Evolutionary conservation across 495 filamentous ascomycete genomes (phyloP).

Genomic region (Pyronema omphalodes): DNA sequence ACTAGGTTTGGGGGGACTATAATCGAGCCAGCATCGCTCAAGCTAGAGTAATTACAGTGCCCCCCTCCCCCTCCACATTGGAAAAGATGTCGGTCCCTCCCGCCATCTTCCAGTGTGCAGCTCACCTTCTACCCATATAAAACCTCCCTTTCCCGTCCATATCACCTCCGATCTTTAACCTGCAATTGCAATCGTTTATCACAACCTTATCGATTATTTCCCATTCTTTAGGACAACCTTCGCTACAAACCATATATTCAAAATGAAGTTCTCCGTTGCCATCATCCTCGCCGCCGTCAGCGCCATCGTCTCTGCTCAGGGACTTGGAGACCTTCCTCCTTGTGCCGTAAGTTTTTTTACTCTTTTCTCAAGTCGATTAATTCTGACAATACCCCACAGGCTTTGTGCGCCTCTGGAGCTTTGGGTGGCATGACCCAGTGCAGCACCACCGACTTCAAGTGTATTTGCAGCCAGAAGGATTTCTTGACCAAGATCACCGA

Average conservation of each 20-base stretch:
- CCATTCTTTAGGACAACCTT: neutral
- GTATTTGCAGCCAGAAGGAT: conserved; percentile 43
- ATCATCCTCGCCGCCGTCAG: conserved; percentile 24
- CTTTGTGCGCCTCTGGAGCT: conserved; percentile 34
- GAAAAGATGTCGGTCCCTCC: neutral
- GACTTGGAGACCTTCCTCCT: conserved; percentile 27
- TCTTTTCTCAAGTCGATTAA: neutral
- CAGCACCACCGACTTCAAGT: conserved; percentile 36
- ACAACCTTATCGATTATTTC: conserved; percentile 13
- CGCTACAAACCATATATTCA: conserved; percentile 1
- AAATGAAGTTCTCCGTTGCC: conserved; percentile 17
- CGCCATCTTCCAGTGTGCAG: neutral
- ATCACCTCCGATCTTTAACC: neutral
- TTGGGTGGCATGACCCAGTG: conserved; percentile 30
- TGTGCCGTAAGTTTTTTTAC: conserved; percentile 33
- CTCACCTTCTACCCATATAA: neutral
- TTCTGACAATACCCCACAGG: conserved; percentile 25
- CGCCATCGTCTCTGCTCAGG: conserved; percentile 28
- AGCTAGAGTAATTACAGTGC: no score
- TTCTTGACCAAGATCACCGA: conserved; percentile 47
- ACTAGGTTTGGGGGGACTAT: no score
- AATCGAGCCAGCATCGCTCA: no score
- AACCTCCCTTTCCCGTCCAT: neutral
- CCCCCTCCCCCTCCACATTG: no score
- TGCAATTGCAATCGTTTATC: neutral